Evolutionary conservation across 805 yeast species (phyloP).

Genomic region (Starmerella cellae): DNA sequence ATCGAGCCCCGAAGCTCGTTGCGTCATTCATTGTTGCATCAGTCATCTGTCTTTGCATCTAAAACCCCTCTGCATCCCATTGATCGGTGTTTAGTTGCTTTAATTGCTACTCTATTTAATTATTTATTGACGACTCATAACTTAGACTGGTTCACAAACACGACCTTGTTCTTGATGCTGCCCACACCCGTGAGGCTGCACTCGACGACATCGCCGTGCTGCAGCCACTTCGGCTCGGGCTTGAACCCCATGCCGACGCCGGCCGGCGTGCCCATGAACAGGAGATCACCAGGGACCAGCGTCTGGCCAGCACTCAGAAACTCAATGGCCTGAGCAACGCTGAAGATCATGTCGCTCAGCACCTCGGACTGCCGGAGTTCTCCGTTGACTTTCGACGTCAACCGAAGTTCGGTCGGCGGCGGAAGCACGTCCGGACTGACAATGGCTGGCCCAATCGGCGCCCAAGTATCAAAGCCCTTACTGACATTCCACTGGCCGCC

Average conservation of each 20-base stretch:
- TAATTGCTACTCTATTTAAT: neutral
- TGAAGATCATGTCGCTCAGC: slow-evolving; percentile 39
- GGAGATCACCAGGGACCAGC: slow-evolving; percentile 40
- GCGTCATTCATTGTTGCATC: no score
- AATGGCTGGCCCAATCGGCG: slow-evolving; percentile 45
- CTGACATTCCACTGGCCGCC: slow-evolving; percentile 43
- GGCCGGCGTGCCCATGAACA: slow-evolving; percentile 45
- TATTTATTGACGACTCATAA: no score
- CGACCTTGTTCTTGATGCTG: slow-evolving; percentile 30
- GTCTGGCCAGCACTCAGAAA: slow-evolving; percentile 42
- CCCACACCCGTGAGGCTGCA: slow-evolving; percentile 36
- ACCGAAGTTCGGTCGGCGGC: slow-evolving; percentile 25
- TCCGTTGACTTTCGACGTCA: slow-evolving; percentile 37
- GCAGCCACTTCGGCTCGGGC: slow-evolving; percentile 32
- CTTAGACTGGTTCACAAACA: slow-evolving; percentile 4
- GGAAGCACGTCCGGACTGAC: slow-evolving; percentile 29
- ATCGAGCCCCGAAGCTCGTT: no score
- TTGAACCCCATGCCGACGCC: slow-evolving; percentile 41
- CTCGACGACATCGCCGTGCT: slow-evolving; percentile 35
- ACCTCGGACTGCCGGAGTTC: slow-evolving; percentile 34
- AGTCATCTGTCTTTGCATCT: no score
- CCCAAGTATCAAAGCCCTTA: slow-evolving; percentile 44
- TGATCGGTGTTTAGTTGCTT: no score
- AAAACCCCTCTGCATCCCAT: no score
- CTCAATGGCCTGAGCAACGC: slow-evolving; percentile 32